Conservation (phyloP, 805 yeast genomes). For the Metschnikowia orientalis region DNA sequence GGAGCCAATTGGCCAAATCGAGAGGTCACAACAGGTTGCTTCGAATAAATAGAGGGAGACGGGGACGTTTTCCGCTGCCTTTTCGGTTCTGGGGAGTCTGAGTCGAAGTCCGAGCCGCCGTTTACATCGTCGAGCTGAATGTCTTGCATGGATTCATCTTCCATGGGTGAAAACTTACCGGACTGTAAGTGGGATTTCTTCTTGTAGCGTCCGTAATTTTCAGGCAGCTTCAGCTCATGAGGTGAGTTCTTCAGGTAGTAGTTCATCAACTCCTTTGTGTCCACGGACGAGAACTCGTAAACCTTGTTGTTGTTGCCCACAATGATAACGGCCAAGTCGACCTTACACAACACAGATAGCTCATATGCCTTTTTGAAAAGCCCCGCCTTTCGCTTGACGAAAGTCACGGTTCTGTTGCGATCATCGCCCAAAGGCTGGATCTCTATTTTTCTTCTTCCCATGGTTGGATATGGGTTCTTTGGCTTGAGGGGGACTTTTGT, state of each 20-base stretch:
- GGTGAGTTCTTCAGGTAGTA: constrained; percentile 28
- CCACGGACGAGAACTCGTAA: constrained; percentile 77
- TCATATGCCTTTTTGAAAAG: constrained; percentile 84
- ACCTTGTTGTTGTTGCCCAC: constrained; percentile 78
- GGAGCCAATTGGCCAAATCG: constrained; percentile 10
- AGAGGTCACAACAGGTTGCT: constrained; percentile 12
- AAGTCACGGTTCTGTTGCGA: constrained; percentile 80
- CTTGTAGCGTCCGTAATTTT: constrained; percentile 59
- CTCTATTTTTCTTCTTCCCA: constrained; percentile 97
- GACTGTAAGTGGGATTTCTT: constrained; percentile 29
- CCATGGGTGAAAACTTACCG: constrained; percentile 16
- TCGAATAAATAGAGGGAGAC: constrained; percentile 12
- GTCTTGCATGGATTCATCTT: constrained; percentile 17
- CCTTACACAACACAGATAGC: constrained; percentile 85
- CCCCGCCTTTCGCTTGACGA: constrained; percentile 92
- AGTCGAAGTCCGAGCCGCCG: constrained; percentile 30
- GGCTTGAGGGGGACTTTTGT: no score
- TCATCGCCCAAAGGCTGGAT: constrained; percentile 89
- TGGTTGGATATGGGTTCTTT: no score
- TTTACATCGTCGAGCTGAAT: constrained; percentile 14
- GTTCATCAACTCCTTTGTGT: constrained; percentile 37
- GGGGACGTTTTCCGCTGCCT: constrained; percentile 18
- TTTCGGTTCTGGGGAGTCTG: constrained; percentile 34
- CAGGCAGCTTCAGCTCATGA: constrained; percentile 61
- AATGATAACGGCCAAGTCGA: constrained; percentile 86